phyloP scores from a whole-genome alignment of 2,329 filamentous ascomycete species.

The Cryphonectria japonica region DNA sequence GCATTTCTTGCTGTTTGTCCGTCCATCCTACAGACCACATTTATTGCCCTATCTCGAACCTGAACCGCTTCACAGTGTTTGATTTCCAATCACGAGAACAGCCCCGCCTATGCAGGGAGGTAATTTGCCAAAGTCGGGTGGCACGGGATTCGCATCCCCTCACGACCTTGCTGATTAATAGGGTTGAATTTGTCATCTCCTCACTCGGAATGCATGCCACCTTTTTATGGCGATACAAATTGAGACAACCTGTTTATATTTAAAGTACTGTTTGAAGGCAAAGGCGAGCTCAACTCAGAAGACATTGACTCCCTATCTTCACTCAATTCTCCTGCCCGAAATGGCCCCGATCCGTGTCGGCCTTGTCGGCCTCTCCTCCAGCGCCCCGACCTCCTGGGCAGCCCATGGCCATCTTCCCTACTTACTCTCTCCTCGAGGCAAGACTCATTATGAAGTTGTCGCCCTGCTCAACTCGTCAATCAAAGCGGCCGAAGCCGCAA shows the following conservation, averaged over 20 bases:
- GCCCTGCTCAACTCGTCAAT: slow-evolving; percentile 53
- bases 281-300: neutral
- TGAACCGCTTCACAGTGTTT: neutral
- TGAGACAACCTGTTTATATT: no score
- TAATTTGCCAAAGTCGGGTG: neutral
- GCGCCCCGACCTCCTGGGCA: slow-evolving; percentile 5
- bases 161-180: neutral
- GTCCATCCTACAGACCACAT: neutral
- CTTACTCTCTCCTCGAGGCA: slow-evolving; percentile 40
- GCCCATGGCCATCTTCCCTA: slow-evolving; percentile 43
- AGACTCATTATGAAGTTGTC: slow-evolving; percentile 48
- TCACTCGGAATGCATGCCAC: neutral
- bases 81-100: neutral
- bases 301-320: neutral
- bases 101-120: neutral
- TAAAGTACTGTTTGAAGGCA: neutral
- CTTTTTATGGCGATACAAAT: neutral
- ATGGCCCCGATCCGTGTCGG: slow-evolving; percentile 38
- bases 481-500: slow-evolving; percentile 46
- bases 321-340: neutral
- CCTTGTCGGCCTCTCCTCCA: slow-evolving; percentile 33
- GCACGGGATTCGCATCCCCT: neutral
- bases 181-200: neutral
- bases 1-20: neutral
- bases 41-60: neutral